Evolutionary conservation across 1,139 yeast genomes (phyloP).

Genomic region (Candida tropicalis): DNA sequence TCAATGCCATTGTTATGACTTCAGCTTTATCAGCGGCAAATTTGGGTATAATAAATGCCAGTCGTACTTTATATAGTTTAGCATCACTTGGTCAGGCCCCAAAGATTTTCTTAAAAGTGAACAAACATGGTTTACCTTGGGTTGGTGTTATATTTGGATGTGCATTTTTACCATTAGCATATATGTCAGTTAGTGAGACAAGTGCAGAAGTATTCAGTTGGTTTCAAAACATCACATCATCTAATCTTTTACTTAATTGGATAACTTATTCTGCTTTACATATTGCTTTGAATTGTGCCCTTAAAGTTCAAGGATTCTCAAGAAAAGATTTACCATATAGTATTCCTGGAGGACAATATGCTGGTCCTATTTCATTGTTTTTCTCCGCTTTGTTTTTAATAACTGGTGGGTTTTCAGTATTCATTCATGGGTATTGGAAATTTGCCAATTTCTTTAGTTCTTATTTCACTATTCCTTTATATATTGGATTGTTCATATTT

Average conservation of each 20-base stretch:
- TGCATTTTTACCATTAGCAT: slow-evolving; percentile 29
- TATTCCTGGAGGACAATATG: slow-evolving; percentile 26
- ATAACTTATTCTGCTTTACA: slow-evolving; percentile 32
- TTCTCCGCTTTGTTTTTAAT: slow-evolving; percentile 33
- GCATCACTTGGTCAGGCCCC: slow-evolving; percentile 49
- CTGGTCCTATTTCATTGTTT: slow-evolving; percentile 40
- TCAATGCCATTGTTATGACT: slow-evolving; percentile 52
- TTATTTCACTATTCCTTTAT: slow-evolving; percentile 41
- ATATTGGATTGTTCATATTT: slow-evolving; percentile 25
- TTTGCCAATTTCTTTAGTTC: slow-evolving; percentile 37
- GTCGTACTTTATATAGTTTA: slow-evolving; percentile 49
- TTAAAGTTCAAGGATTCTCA: slow-evolving; percentile 39
- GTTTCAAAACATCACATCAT: slow-evolving; percentile 30
- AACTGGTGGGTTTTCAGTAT: slow-evolving; percentile 44
- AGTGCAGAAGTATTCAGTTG: slow-evolving; percentile 31
- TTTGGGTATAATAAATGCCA: slow-evolving; percentile 40
- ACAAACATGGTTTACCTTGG: slow-evolving; percentile 23
- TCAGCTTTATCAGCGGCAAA: slow-evolving; percentile 59
- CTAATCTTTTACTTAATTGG: slow-evolving; percentile 29
- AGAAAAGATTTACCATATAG: slow-evolving; percentile 38
- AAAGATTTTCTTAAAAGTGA: slow-evolving; percentile 41
- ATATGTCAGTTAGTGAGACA: slow-evolving; percentile 24
- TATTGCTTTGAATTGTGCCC: slow-evolving; percentile 34
- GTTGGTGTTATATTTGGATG: slow-evolving; percentile 32
- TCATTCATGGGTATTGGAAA: slow-evolving; percentile 36